phyloP scores from a whole-genome alignment of 129 eudicot genomes.

The Tanacetum coccineum region DNA sequence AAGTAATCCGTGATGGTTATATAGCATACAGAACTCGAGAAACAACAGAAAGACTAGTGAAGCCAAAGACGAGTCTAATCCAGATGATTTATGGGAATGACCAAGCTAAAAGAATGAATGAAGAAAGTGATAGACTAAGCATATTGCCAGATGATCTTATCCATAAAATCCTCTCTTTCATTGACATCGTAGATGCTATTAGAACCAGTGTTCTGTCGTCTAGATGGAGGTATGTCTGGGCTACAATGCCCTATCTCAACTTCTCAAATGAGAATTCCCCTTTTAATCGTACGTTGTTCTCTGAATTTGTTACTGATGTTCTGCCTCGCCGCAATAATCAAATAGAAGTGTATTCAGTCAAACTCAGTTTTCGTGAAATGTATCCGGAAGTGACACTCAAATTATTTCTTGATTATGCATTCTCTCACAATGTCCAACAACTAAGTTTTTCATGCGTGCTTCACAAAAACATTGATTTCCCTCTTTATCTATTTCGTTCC shows the following conservation, averaged over 20 bases:
- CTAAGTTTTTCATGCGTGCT: not conserved
- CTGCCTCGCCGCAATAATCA: not conserved
- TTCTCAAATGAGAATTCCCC: not conserved
- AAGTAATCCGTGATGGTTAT: not conserved
- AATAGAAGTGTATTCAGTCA: not conserved
- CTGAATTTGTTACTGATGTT: not conserved
- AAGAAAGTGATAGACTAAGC: not conserved
- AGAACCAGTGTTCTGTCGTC: not conserved
- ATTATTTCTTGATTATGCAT: not conserved
- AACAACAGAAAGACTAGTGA: too few species aligned
- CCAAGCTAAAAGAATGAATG: not conserved
- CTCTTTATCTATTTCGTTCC: slow-evolving; percentile 5
- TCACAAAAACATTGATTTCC: not conserved
- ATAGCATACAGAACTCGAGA: not conserved
- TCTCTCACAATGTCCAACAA: slow-evolving; percentile 1
- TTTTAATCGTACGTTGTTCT: too few species aligned
- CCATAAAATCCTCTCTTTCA: not conserved
- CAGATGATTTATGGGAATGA: not conserved
- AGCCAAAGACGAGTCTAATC: too few species aligned
- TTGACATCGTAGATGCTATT: slow-evolving; percentile 3
- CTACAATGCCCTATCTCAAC: not conserved
- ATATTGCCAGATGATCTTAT: slow-evolving; percentile 1
- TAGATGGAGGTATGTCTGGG: not conserved
- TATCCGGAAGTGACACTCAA: not conserved
- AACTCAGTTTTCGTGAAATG: not conserved